Conservation (phyloP, 1,284 basidiomycete genomes). For the Agroathelia rolfsii region DNA sequence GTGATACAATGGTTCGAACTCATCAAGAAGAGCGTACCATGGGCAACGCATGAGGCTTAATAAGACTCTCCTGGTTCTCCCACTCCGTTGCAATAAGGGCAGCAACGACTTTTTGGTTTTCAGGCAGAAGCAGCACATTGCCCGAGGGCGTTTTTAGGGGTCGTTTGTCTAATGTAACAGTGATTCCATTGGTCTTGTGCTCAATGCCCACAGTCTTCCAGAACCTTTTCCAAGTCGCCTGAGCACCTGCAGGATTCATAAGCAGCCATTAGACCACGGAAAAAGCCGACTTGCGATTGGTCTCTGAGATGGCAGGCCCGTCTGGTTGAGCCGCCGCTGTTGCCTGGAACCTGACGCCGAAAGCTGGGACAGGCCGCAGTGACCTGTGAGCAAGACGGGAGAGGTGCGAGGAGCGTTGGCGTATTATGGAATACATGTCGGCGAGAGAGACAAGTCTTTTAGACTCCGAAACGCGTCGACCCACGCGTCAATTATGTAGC, state of each 20-base stretch:
- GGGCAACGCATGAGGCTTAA: slow-evolving; percentile 89
- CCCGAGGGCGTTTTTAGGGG: slow-evolving; percentile 85
- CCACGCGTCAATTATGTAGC: not conserved
- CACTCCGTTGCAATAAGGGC: slow-evolving; percentile 89
- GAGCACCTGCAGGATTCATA: slow-evolving; percentile 51
- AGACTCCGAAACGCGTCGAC: slow-evolving; percentile 1
- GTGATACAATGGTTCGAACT: slow-evolving; percentile 9
- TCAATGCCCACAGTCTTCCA: slow-evolving; percentile 83
- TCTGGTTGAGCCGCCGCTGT: slow-evolving; percentile 19
- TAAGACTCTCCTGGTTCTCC: slow-evolving; percentile 81
- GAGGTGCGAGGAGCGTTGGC: too few relatives aligned
- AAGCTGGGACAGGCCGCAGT: too few relatives aligned
- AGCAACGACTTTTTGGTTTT: slow-evolving; percentile 64
- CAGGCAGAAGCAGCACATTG: slow-evolving; percentile 63
- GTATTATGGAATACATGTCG: too few relatives aligned
- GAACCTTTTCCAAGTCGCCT: slow-evolving; percentile 78
- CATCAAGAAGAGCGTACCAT: slow-evolving; percentile 48
- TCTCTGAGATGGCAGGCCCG: slow-evolving; percentile 38
- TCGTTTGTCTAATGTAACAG: slow-evolving; percentile 77
- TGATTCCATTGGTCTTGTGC: slow-evolving; percentile 44
- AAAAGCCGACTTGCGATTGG: slow-evolving; percentile 36
- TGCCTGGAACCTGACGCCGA: slow-evolving; percentile 9
- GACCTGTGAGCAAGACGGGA: too few relatives aligned
- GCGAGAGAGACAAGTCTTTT: too few relatives aligned
- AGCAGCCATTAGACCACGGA: slow-evolving; percentile 8